Conservation (phyloP, 2,329 filamentous ascomycete species). For the Cryphonectria radicalis region DNA sequence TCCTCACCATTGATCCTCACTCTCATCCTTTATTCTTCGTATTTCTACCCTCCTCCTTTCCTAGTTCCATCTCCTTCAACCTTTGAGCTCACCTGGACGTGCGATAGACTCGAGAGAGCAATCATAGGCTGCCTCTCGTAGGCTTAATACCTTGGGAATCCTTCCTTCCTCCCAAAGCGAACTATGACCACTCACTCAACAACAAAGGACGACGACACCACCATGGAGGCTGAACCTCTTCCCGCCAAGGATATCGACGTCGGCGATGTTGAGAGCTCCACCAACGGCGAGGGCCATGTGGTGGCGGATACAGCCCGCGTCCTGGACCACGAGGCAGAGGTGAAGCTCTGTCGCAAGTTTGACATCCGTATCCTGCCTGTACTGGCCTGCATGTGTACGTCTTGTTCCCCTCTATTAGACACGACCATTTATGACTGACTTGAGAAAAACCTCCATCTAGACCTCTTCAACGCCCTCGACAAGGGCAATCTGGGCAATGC, state of each 20-base stretch:
- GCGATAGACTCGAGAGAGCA: neutral
- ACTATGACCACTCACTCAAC: neutral
- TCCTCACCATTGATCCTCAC: neutral
- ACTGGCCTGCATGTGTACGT: constrained; percentile 48
- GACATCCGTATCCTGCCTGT: constrained; percentile 49
- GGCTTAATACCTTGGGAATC: neutral
- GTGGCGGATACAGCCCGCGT: constrained; percentile 36
- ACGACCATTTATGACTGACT: neutral
- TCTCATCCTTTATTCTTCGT: neutral
- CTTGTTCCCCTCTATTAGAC: too few species aligned
- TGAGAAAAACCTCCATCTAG: constrained; percentile 30
- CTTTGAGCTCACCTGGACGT: neutral
- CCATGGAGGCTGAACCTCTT: constrained; percentile 20
- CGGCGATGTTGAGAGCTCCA: constrained; percentile 34
- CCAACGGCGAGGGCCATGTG: constrained; percentile 32
- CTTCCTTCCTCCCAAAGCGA: neutral
- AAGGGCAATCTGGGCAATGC: constrained; percentile 61
- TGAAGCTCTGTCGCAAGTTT: constrained; percentile 49
- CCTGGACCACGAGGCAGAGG: constrained; percentile 47
- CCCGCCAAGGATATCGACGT: constrained; percentile 17
- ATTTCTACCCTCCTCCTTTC: neutral
- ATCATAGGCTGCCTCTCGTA: neutral
- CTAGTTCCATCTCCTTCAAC: neutral
- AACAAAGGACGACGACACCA: neutral
- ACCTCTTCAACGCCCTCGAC: constrained; percentile 53